phyloP scores from a whole-genome alignment of 2,329 filamentous ascomycete species.

The Fulvia fulva region DNA sequence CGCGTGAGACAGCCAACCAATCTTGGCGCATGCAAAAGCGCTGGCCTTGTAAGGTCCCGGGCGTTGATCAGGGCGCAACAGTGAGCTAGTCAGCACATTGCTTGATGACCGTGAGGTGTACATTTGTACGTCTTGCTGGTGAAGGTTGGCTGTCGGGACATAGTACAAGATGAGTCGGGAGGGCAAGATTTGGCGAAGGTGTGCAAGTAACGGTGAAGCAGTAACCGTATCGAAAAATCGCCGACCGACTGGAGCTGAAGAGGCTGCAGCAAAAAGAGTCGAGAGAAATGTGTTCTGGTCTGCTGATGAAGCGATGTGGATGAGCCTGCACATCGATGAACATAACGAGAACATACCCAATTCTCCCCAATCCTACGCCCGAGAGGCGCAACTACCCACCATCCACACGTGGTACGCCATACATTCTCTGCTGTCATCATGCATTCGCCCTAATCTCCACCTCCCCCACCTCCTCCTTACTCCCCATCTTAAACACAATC shows the following conservation, averaged over 20 bases:
- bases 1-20: not conserved
- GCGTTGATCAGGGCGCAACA: not conserved
- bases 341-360: no score
- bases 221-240: not conserved
- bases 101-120: not conserved
- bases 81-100: not conserved
- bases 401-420: no score
- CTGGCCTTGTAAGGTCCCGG: not conserved
- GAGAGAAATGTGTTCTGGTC: no score
- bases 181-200: not conserved
- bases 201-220: not conserved
- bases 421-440: no score
- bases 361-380: no score
- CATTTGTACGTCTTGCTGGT: no score
- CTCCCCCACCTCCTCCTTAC: slow-evolving; percentile 13
- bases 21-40: not conserved
- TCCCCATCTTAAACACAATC: slow-evolving; percentile 46
- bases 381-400: no score
- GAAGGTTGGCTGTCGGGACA: not conserved
- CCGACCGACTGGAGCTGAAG: not conserved
- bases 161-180: not conserved
- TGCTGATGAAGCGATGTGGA: no score
- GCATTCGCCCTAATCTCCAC: slow-evolving; percentile 15
- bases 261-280: not conserved
- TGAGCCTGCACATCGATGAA: no score